A percentile compares a stretch with the other conserved stretches of the same genome.
Evolutionary conservation across 306 rosid genomes (phyloP).

Genomic region (Trifolium pratense): DNA sequence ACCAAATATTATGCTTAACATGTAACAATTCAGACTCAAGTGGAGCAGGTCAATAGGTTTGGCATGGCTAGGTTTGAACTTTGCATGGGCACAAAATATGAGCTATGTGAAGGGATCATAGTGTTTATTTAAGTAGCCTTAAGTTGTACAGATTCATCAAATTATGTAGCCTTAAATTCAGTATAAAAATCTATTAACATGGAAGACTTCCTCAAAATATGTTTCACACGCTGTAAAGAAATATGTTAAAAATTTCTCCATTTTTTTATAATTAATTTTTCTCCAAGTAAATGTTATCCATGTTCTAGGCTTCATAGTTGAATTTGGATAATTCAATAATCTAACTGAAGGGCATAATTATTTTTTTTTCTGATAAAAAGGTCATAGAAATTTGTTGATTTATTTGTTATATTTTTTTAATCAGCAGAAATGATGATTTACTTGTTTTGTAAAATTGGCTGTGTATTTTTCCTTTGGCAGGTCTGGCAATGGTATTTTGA

Average conservation of each 20-base stretch:
- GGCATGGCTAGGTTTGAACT: background rate
- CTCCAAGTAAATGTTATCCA: background rate
- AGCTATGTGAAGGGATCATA: background rate
- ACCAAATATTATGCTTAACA: conserved; percentile 8
- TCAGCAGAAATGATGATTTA: background rate
- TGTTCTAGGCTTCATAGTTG: background rate
- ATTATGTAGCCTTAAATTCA: background rate
- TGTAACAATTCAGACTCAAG: background rate
- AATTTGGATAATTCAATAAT: background rate
- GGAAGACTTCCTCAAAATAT: background rate
- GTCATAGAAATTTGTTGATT: conserved; percentile 5
- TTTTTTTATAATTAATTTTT: background rate
- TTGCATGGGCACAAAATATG: background rate
- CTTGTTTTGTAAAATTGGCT: background rate
- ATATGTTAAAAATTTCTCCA: background rate
- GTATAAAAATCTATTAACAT: background rate
- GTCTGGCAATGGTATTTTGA: conserved; percentile 8
- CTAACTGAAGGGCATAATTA: background rate
- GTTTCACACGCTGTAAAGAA: background rate
- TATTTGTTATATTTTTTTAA: background rate
- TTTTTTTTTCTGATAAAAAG: too few species aligned
- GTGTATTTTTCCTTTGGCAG: background rate
- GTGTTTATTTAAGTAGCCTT: background rate
- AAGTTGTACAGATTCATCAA: background rate
- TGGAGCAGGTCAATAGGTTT: conserved; percentile 6